These are phyloP conservation scores for Thielaviopsis populi DNA, from an alignment of 2,329 filamentous ascomycete genomes.

Conservation along the genomic window DNA sequence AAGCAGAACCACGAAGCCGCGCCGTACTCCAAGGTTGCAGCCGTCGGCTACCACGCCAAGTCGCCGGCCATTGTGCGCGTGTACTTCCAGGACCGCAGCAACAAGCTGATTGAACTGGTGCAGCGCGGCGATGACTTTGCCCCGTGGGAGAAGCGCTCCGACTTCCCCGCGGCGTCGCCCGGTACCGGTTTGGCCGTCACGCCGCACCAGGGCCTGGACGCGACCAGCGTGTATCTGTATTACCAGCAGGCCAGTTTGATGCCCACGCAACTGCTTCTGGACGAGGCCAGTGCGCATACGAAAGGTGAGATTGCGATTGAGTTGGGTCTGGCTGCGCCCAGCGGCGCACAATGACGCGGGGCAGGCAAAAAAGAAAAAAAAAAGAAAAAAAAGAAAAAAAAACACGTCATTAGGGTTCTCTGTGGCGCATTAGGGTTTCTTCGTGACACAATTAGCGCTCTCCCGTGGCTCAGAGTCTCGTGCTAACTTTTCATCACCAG, in stretches of 20 bases:
- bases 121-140: conserved; percentile 16
- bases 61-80: conserved; percentile 14
- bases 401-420: neutral
- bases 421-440: neutral
- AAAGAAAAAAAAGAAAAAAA: neutral
- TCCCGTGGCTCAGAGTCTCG: too few relatives aligned
- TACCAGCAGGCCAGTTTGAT: conserved; percentile 14
- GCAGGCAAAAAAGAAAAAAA: neutral
- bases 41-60: conserved; percentile 16
- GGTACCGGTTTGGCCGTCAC: conserved; percentile 15
- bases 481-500: too few relatives aligned
- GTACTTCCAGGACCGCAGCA: conserved; percentile 16
- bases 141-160: conserved; percentile 12
- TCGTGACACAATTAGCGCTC: neutral
- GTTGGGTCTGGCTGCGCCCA: neutral
- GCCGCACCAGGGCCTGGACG: conserved; percentile 12
- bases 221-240: conserved; percentile 13
- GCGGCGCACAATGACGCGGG: neutral
- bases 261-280: conserved; percentile 14
- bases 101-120: conserved; percentile 16
- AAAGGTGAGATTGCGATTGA: conserved; percentile 5
- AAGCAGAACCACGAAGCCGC: conserved; percentile 11
- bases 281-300: conserved; percentile 7
- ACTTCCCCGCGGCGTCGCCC: conserved; percentile 14
- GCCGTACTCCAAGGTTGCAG: conserved; percentile 15